Evolutionary conservation across 2,329 filamentous ascomycete species (phyloP), one percentile per base, ranked within the genome.

Genomic region (Clonostachys sp.): DNA sequence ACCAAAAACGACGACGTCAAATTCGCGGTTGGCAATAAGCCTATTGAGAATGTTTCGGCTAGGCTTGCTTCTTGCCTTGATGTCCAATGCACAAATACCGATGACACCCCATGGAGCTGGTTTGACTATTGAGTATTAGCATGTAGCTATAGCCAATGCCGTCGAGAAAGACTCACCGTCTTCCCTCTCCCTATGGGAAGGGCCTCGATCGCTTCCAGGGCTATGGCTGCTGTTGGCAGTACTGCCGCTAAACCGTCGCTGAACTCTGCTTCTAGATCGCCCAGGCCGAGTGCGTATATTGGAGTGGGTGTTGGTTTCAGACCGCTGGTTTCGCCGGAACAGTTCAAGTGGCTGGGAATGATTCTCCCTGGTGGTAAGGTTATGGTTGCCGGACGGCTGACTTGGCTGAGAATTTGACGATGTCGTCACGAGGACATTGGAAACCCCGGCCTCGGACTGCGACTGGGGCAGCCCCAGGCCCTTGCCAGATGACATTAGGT

Each of bases 1-100:
- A 43, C 94, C 95, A 71, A 99, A 99, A 12, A 99, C 92, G 51
- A 95, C 86, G 20, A 97, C 91, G 59, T 99, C 92, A 60, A 99
- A 97, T 57, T 97, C 92, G 44, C 86, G 83, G 55, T 95, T 91
- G 34, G 88, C 83, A 54, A 96, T 92, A 17, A 99, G 77, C 45
- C 91, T 83, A 61, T 95, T 97, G 50, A 99, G 72, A 56, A 99
- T 99, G 61, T 96, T 97, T 55, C 95, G 81, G 62, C 92, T 96
- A 2, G 94, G 94, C 67, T 97, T 97, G 75, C 91, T 96, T 59
- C 94, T 82, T 35, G 94, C 94, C 71, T 99, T 99, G 56, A 92
- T 81, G 69, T 99, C 94, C 49, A 99, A 75, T 18, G 94, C 95
- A 65, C 94, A 99, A 10, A 99, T 90, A 45, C 94, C 94, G 60